Evolutionary conservation across 768 basidiomycete genomes (phyloP), one percentile per base, ranked within the genome.

Genomic region (Suillus subluteus): DNA sequence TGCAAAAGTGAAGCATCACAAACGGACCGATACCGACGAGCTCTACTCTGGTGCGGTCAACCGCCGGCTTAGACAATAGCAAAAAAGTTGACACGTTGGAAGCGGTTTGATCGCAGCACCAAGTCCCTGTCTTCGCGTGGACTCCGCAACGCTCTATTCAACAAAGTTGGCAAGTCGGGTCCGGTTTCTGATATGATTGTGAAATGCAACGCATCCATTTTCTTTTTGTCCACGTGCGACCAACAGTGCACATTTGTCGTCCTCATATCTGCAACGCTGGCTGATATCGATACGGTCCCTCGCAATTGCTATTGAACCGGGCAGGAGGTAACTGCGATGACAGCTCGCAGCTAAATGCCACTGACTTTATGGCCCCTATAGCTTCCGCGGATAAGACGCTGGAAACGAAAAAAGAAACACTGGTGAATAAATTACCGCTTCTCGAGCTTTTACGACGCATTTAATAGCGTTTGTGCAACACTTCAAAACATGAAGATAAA

Each of bases 41-140:
- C 50, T 50, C 30, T 55, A 11, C 18, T 54, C 15, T 54, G 11
- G 38, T 58, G 58, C 58, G 58, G 38, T 18, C n/a, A 15, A 8
- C 21, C 56, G 23, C 13, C 48, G 48, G 58, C 13, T 58, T 11
- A 21, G 35, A 15, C 37, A 4, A 58, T 38, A 37, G 35, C 37
- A 58, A 40, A 59, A 61, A 61, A 3, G 59, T 41, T 61, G 59
- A 61, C 59, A 61, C 59, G 59, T 61, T 61, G 59, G 26, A 26
- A 40, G 58, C 58, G 58, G 16, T 59, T 40, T 59, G 59, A 61
- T 61, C 58, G 58, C 40, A 43, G 18, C 40, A 6, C 40, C 6
- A 0, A 55, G 54, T 55, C 15, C 50, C 50, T 26, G 38, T 58
- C 38, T 38, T n/a, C 26, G 40, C 40, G 18, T 41, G 26, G 26